Base-by-base conservation (phyloP, 805 yeast species). In the Metschnikowia rubicola region DNA sequence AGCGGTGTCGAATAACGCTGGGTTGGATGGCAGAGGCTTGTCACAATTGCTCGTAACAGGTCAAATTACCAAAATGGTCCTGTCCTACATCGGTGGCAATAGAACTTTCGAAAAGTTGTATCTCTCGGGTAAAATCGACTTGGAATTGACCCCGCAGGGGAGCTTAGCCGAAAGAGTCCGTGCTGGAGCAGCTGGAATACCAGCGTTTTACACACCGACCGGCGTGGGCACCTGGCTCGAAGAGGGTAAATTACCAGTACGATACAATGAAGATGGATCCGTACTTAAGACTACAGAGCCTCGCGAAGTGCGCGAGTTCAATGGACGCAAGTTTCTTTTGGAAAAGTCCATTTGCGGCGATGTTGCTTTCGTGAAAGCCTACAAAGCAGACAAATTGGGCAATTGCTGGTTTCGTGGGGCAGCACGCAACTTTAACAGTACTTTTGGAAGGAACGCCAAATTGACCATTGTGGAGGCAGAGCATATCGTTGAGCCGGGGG, bases 141-240 rank as follows among this genome's bases (percentile, higher is more conserved):
- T 76, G 42, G 80, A 76, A 53, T 60, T 76, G 40, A 69, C 74
- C 13, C 81, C 81, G 3, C 81, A 76, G 53, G 81, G 81, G 3
- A 73, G 75, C n/a, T 58, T 76, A 28, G 80, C 79, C 10, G 81
- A 76, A 54, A 63, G 75, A 39, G 63, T 68, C 17, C 61, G 79
- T 26, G 79, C 80, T 11, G 79, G 74, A 10, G 77, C 68, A 9
- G 66, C 78, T 2, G 79, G 80, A 9, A 63, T 73, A 13, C 80
- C 80, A 1, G 80, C 79, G 1, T 74, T 71, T 49, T 76, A 65
- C 56, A 70, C 79, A 8, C 71, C 78, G 1, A 71, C 81, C 1
- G 81, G 80, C 13, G 77, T 66, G n/a, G 71, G 70, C 30, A 76
- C 80, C n/a, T 73, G 77, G 76, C 62, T 76, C 13, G 76, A 76